Conservation (phyloP, 371 early-diverging fungal species). For the Mortierella sp. region DNA sequence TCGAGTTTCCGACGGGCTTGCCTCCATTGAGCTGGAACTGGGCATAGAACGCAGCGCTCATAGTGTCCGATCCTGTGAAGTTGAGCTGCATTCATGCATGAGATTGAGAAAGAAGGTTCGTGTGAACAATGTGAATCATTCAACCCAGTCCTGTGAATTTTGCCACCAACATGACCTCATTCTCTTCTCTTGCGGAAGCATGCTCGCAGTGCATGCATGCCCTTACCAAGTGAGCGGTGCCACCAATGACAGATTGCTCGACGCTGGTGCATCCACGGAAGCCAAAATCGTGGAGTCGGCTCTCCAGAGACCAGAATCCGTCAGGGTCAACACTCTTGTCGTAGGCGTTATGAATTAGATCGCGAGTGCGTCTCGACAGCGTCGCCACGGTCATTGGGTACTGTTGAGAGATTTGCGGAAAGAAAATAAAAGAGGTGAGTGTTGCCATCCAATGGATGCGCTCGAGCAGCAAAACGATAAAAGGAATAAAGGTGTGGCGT, state of each 20-base stretch:
- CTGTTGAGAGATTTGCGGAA: conserved; percentile 45
- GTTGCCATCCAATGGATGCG: not conserved
- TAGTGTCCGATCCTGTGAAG: conserved; percentile 84
- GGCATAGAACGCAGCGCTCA: conserved; percentile 82
- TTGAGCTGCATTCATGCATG: conserved; percentile 64
- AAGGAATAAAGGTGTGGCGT: not conserved
- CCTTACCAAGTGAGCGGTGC: conserved; percentile 79
- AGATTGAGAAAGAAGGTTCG: not conserved
- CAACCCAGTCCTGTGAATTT: not conserved
- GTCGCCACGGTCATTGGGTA: conserved; percentile 90
- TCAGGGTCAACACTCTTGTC: conserved; percentile 72
- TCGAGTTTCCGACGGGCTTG: conserved; percentile 76
- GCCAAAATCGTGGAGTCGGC: conserved; percentile 89
- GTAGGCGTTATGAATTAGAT: conserved; percentile 70
- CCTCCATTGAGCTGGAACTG: conserved; percentile 82
- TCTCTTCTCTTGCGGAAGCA: not conserved
- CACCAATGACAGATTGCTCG: conserved; percentile 88
- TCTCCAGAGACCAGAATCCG: conserved; percentile 60
- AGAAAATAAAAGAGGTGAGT: not conserved
- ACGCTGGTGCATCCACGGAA: conserved; percentile 91
- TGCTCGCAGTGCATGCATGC: not conserved
- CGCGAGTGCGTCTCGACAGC: conserved; percentile 74
- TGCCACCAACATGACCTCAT: not conserved
- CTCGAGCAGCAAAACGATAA: not conserved
- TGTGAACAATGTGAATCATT: not conserved